phyloP scores from a whole-genome alignment of 2,329 filamentous ascomycete species.

The Mariannaea sp. region DNA sequence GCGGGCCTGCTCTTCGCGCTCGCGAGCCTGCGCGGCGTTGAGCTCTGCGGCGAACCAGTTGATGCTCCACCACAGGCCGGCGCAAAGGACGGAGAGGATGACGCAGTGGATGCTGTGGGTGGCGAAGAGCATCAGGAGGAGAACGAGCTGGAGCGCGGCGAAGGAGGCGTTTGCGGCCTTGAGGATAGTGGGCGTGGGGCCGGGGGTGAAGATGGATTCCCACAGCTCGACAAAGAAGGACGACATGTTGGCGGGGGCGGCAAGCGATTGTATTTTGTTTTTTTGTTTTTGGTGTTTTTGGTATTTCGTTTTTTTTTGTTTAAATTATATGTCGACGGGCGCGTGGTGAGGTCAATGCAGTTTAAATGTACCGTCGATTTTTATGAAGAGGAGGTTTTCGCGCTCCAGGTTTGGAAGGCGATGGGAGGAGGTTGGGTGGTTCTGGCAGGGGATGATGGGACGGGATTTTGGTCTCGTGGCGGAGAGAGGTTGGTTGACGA shows the following conservation, averaged over 20 bases:
- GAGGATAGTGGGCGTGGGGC: constrained; percentile 84
- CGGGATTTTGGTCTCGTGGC: not conserved
- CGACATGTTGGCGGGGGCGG: constrained; percentile 52
- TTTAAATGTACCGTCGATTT: too few species aligned
- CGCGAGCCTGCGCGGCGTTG: constrained; percentile 48
- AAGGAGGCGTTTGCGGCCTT: constrained; percentile 91
- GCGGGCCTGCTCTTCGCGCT: constrained; percentile 47
- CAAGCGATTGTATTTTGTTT: constrained; percentile 2
- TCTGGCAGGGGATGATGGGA: not conserved
- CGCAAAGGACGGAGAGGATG: constrained; percentile 78
- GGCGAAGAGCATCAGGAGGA: constrained; percentile 74
- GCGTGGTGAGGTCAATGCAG: too few species aligned
- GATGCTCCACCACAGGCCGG: constrained; percentile 86
- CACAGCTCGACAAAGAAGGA: constrained; percentile 76
- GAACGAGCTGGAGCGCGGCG: constrained; percentile 78
- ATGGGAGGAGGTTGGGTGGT: not conserved
- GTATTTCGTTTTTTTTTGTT: too few species aligned
- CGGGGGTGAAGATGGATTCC: constrained; percentile 91
- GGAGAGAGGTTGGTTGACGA: not conserved
- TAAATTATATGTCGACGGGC: too few species aligned
- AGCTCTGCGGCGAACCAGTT: constrained; percentile 91
- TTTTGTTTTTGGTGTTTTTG: not conserved
- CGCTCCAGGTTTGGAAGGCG: not conserved
- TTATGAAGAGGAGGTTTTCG: too few species aligned
- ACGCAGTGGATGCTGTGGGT: constrained; percentile 91